These are phyloP conservation scores for Platismatia glauca DNA, from an alignment of 495 filamentous ascomycete genomes.

Conservation along the genomic window DNA sequence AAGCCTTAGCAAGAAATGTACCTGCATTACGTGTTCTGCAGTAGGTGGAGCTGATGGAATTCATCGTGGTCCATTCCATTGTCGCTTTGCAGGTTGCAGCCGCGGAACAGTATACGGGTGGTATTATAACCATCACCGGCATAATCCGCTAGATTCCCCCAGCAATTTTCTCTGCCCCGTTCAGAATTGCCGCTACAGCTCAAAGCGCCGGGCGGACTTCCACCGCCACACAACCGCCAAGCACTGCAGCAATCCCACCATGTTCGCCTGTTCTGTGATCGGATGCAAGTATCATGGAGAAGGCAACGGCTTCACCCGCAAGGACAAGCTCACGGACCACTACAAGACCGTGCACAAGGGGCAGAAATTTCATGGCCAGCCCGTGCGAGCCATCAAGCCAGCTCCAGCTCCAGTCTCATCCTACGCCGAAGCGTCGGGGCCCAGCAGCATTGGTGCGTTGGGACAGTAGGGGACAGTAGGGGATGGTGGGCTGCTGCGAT, in stretches of 20 bases:
- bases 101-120: too few relatives aligned
- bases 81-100: background rate
- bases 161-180: background rate
- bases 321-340: conserved; percentile 13
- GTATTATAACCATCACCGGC: background rate
- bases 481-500: background rate
- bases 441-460: background rate
- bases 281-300: conserved; percentile 9
- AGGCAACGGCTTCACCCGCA: conserved; percentile 14
- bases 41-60: background rate
- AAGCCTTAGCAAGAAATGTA: background rate
- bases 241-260: conserved; percentile 1
- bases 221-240: conserved; percentile 5
- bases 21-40: background rate
- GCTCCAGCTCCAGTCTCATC: background rate
- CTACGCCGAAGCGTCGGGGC: background rate
- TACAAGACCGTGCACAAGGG: background rate
- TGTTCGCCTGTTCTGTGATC: background rate
- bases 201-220: conserved; percentile 9
- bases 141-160: background rate
- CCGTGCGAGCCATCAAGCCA: background rate
- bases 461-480: background rate
- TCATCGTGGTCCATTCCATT: background rate
- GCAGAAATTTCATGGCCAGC: background rate
- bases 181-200: background rate